Conservation (phyloP, 768 basidiomycete genomes). For the Fomitopsis pulvina region DNA sequence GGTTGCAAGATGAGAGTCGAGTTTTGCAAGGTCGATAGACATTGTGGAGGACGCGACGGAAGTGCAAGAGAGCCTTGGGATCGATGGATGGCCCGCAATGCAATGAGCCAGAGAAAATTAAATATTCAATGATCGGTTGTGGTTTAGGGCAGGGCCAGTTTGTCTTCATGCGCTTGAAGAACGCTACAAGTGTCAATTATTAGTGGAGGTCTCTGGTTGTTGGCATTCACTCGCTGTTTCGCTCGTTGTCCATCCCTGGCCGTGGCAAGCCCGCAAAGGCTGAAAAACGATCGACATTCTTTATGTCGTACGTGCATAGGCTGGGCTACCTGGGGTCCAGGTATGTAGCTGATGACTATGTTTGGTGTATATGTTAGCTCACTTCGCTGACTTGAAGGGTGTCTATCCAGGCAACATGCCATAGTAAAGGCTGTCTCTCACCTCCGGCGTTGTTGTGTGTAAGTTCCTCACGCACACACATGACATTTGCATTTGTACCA, state of each 20-base stretch:
- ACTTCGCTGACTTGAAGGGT: neutral
- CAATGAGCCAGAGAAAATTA: neutral
- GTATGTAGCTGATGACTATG: neutral
- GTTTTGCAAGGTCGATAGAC: constrained; percentile 62
- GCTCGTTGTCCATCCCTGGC: neutral
- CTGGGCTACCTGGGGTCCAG: neutral
- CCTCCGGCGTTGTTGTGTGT: neutral
- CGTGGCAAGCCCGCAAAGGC: too few relatives aligned
- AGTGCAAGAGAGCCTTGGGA: constrained; percentile 5
- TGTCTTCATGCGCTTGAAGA: neutral
- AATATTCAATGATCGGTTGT: neutral
- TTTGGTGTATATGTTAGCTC: neutral
- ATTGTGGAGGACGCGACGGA: constrained; percentile 29
- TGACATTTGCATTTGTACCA: too few relatives aligned
- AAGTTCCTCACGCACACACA: neutral
- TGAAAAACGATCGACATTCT: too few relatives aligned
- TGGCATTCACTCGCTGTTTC: neutral
- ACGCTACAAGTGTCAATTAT: too few relatives aligned
- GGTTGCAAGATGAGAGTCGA: constrained; percentile 82
- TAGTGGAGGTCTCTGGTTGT: neutral
- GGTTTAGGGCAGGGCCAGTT: neutral
- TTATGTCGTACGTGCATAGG: neutral
- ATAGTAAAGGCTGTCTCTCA: neutral
- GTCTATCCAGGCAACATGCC: neutral
- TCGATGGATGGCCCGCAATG: constrained; percentile 8